Percentiles rank a stretch among this genome's conserved stretches.
Conservation (phyloP, 352 stramenopile genomes). For the Pythium sukuiense region DNA sequence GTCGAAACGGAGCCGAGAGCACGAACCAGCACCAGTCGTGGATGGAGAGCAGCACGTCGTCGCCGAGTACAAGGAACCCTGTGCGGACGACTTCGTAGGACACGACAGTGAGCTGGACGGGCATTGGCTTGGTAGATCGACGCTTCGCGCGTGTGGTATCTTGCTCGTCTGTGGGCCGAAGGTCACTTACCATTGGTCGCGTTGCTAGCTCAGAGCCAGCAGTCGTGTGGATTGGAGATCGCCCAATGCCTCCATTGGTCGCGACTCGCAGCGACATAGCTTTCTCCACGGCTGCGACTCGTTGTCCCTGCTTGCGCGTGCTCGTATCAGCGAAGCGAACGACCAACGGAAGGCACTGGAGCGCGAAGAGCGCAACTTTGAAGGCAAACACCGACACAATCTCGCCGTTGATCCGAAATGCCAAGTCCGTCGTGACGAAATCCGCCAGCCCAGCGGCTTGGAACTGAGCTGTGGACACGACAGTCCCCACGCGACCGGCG, state of each 20-base stretch:
- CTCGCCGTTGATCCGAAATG: slow-evolving; percentile 32
- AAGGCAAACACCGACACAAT: slow-evolving; percentile 23
- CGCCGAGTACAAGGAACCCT: slow-evolving; percentile 21
- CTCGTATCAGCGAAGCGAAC: slow-evolving; percentile 14
- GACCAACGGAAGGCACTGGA: slow-evolving; percentile 29
- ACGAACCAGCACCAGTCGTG: slow-evolving; percentile 26
- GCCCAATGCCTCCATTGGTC: slow-evolving; percentile 30
- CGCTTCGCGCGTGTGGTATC: neutral
- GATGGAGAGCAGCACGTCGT: slow-evolving; percentile 15
- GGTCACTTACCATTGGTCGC: too few species aligned
- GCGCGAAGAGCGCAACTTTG: slow-evolving; percentile 30
- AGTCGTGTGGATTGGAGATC: neutral
- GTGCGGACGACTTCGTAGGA: slow-evolving; percentile 16
- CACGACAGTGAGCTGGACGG: neutral
- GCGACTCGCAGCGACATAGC: slow-evolving; percentile 25
- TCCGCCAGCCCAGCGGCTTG: slow-evolving; percentile 19
- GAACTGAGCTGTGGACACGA: slow-evolving; percentile 29
- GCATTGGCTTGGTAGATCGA: neutral
- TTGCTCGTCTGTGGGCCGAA: too few species aligned
- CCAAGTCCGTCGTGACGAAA: slow-evolving; percentile 28
- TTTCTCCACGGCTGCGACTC: slow-evolving; percentile 21
- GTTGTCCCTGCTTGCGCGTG: slow-evolving; percentile 10
- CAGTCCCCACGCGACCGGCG: slow-evolving; percentile 22
- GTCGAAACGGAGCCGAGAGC: slow-evolving; percentile 12
- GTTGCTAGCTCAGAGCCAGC: too few species aligned